A percentile compares a stretch with the other conserved stretches of the same genome.
Evolutionary conservation across 257 asterid genomes (phyloP).

Genomic region (Anisodus acutangulus): DNA sequence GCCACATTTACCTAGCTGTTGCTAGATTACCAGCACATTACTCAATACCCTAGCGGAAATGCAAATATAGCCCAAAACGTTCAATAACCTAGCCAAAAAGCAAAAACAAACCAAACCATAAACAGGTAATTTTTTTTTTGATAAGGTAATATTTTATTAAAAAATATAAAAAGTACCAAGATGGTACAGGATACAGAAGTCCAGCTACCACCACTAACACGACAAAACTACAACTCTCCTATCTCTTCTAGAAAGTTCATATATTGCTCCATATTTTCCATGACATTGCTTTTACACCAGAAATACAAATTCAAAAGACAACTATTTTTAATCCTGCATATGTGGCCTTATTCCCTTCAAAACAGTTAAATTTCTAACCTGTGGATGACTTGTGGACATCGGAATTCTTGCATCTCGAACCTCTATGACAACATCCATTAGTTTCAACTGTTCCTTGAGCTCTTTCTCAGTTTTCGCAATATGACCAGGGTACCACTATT

Average conservation of each 20-base stretch:
- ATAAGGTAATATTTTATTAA: too few relatives aligned
- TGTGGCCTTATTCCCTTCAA: too few relatives aligned
- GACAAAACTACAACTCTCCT: too few relatives aligned
- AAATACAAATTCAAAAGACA: too few relatives aligned
- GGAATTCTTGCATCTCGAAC: conserved; percentile 99
- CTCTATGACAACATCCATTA: conserved; percentile 98
- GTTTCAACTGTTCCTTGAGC: conserved; percentile 90
- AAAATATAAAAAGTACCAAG: too few relatives aligned
- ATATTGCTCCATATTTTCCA: too few relatives aligned
- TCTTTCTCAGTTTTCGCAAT: conserved; percentile 91
- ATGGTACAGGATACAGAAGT: too few relatives aligned
- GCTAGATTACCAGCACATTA: conserved; percentile 18
- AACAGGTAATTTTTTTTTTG: neutral
- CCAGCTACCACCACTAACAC: too few relatives aligned
- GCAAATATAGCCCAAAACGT: neutral
- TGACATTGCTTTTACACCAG: too few relatives aligned
- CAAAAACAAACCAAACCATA: neutral
- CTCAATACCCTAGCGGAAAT: neutral
- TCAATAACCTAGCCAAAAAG: conserved; percentile 3
- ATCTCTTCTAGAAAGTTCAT: too few relatives aligned
- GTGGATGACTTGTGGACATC: conserved; percentile 85
- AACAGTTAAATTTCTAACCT: conserved; percentile 47
- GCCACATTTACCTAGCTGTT: conserved; percentile 22
- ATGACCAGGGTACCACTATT: conserved; percentile 98
- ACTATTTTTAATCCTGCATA: too few relatives aligned